Percentiles rank a stretch among this genome's conserved stretches.
These are phyloP conservation scores for Wickerhamomyces bovis DNA, from an alignment of 805 yeast species.

Conservation along the genomic window DNA sequence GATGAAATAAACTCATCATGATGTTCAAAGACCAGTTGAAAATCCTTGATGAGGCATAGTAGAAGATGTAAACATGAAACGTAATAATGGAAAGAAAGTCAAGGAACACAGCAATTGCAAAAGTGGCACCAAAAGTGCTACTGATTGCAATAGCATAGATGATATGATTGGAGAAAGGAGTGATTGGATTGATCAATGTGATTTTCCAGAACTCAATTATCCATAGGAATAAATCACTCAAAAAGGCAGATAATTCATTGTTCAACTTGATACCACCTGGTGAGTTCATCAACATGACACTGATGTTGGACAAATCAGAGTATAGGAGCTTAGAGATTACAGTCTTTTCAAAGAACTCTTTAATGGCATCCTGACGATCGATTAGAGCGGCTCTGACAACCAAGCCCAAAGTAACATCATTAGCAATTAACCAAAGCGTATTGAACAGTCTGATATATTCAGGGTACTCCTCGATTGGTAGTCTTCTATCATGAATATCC, in stretches of 20 bases:
- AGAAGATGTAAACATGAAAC: constrained; percentile 71
- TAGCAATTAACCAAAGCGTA: constrained; percentile 78
- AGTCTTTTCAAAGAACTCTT: constrained; percentile 24
- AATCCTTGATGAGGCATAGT: constrained; percentile 70
- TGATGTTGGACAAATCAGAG: constrained; percentile 38
- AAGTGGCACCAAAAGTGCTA: constrained; percentile 54
- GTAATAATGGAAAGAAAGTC: constrained; percentile 62
- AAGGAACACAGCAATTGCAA: constrained; percentile 56
- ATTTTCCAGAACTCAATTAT: constrained; percentile 62
- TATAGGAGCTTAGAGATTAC: constrained; percentile 37
- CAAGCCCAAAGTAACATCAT: constrained; percentile 75
- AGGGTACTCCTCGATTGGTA: constrained; percentile 43
- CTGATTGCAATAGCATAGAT: constrained; percentile 35
- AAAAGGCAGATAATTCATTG: constrained; percentile 74
- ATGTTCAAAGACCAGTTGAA: constrained; percentile 70
- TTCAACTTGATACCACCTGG: constrained; percentile 95
- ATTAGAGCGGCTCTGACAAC: constrained; percentile 44
- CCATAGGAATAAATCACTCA: constrained; percentile 87
- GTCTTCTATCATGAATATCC: constrained; percentile 21
- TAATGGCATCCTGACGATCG: constrained; percentile 28
- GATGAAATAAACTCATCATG: constrained; percentile 66
- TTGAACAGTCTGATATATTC: constrained; percentile 78
- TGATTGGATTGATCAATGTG: constrained; percentile 21
- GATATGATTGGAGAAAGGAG: constrained; percentile 25
- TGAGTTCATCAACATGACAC: constrained; percentile 74